Evolutionary conservation across 306 rosid species (phyloP), one percentile per base, ranked within the genome.

Genomic region (Prunus padus): DNA sequence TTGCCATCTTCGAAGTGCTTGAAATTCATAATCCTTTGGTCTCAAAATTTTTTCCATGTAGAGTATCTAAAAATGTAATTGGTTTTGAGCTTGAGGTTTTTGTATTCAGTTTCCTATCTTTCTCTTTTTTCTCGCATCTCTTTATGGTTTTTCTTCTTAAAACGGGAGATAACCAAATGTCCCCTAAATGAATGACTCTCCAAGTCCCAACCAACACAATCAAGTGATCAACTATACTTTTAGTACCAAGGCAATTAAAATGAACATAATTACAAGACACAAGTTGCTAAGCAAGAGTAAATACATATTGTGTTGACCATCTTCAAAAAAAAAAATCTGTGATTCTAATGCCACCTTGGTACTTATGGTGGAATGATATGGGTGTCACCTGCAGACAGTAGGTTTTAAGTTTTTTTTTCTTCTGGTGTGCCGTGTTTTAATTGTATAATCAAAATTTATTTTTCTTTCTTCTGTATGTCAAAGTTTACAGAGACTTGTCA

Each of bases 401-500:
- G 9, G 42, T 37, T 37, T 37, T 1, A 33, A 33, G 1, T 6
- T 33, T 33, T 6, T 37, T 11, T 46, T 13, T 60, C 19, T 8
- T 46, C 7, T 64, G 22, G 4, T 50, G 31, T 62, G 60, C 52
- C 1, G 15, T 40, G 47, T 20, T 26, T 33, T n/a, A 50, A 46
- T 1, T 19, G 31, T 46, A 47, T 47, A 5, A 15, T 25, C 3
- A 20, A 14, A n/a, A 0, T 56, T 56, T 14, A 28, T 70, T 13
- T 69, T 50, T 42, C 28, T 5, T 11, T 69, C 25, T 79, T 77
- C 31, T 28, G 26, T 64, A 51, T 73, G 10, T 23, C 69, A 66
- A 55, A 55, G 70, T 45, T 80, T 67, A 30, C 56, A 60, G 74
- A 67, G 59, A 73, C 70, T 84, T 66, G 37, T 66, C 68, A 37